phyloP scores from a whole-genome alignment of 2,329 filamentous ascomycete species.

The Diaporthe humulicola region DNA sequence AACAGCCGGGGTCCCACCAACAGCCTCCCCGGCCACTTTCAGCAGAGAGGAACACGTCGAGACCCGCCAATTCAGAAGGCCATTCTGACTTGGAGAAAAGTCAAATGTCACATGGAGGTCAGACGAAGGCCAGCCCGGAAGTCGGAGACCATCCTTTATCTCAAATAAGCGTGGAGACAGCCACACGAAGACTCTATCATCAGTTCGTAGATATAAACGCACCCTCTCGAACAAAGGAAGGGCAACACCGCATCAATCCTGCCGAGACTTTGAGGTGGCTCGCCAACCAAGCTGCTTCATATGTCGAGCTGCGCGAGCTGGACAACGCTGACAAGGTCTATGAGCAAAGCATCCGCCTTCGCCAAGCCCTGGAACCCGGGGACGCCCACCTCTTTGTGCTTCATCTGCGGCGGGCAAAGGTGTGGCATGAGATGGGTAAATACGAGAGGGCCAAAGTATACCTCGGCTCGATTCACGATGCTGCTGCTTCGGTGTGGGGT shows the following conservation, averaged over 20 bases:
- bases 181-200: not conserved
- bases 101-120: not conserved
- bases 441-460: not conserved
- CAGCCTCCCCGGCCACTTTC: not conserved
- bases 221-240: not conserved
- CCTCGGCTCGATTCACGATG: not conserved
- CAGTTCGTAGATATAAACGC: not conserved
- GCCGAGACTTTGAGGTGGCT: not conserved
- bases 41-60: not conserved
- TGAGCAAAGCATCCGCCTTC: not conserved
- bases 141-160: not conserved
- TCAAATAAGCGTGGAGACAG: not conserved
- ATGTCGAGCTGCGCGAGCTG: not conserved
- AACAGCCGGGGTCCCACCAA: not conserved
- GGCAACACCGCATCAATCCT: not conserved
- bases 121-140: not conserved
- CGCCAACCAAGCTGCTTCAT: not conserved
- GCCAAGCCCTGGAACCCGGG: not conserved
- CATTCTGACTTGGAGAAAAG: not conserved
- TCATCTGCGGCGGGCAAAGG: not conserved
- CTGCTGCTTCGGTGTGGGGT: not conserved
- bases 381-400: not conserved
- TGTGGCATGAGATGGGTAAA: not conserved
- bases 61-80: not conserved
- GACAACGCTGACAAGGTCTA: not conserved